Evolutionary conservation across 2,329 filamentous ascomycete genomes (phyloP).

Genomic region (Beauveria scarabaeidicola): DNA sequence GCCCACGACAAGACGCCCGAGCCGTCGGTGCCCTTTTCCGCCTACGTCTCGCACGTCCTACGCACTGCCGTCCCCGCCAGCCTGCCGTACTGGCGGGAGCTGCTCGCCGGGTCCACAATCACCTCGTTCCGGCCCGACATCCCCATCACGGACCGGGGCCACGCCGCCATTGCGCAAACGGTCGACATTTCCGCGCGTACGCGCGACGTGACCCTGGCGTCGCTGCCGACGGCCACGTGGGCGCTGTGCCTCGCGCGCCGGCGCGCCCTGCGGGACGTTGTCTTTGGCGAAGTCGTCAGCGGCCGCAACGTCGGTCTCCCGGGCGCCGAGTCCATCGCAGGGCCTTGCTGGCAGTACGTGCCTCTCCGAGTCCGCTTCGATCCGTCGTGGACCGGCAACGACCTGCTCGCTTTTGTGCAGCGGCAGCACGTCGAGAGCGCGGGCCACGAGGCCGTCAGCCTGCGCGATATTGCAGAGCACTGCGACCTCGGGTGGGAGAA

Average conservation of each 20-base stretch:
- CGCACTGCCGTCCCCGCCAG: constrained; percentile 36
- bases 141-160: constrained; percentile 27
- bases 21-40: constrained; percentile 34
- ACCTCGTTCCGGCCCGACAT: constrained; percentile 31
- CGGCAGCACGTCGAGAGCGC: constrained; percentile 49
- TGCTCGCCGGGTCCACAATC: constrained; percentile 48
- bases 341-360: constrained; percentile 60
- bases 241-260: constrained; percentile 51
- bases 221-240: constrained; percentile 60
- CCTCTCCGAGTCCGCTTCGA: constrained; percentile 53
- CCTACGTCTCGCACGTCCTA: constrained; percentile 36
- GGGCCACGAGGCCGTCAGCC: constrained; percentile 45
- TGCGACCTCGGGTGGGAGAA: constrained; percentile 36
- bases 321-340: constrained; percentile 45
- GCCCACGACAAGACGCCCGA: constrained; percentile 16
- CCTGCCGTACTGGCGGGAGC: constrained; percentile 51
- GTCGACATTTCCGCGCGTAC: constrained; percentile 39
- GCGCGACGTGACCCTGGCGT: constrained; percentile 52
- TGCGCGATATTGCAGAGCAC: constrained; percentile 41
- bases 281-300: constrained; percentile 58
- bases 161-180: constrained; percentile 34
- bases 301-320: constrained; percentile 50
- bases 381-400: constrained; percentile 37
- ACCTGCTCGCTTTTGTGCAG: constrained; percentile 46
- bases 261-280: constrained; percentile 44